A percentile compares a stretch with the other conserved stretches of the same genome.
These are phyloP conservation scores for Dictyophora rubrovolvata DNA, from an alignment of 768 basidiomycete species.

Conservation along the genomic window DNA sequence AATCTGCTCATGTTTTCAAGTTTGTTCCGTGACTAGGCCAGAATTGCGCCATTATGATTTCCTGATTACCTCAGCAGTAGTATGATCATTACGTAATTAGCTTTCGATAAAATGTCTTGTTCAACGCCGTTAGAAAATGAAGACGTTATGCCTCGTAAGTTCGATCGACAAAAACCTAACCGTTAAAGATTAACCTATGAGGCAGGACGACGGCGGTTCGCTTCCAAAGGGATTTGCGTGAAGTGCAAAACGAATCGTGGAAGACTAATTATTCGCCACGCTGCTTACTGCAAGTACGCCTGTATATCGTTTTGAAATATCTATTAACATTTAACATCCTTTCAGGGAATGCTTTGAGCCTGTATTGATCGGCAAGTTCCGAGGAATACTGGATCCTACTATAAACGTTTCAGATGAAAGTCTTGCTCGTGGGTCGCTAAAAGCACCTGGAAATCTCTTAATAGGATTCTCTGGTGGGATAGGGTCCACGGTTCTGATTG, in stretches of 20 bases:
- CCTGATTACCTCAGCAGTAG: background rate
- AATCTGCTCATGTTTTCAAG: background rate
- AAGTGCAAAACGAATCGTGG: conserved; percentile 60
- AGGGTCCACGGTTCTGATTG: conserved; percentile 62
- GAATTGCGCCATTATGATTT: conserved; percentile 1
- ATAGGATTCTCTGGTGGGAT: conserved; percentile 74
- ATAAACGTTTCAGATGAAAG: conserved; percentile 49
- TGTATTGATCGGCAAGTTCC: conserved; percentile 53
- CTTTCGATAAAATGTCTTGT: conserved; percentile 25
- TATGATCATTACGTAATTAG: background rate
- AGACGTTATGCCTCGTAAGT: conserved; percentile 64
- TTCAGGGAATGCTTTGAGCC: conserved; percentile 57
- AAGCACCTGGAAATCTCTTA: conserved; percentile 57
- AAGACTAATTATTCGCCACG: conserved; percentile 65
- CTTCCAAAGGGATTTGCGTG: conserved; percentile 57
- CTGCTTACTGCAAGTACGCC: conserved; percentile 75
- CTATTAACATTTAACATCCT: conserved; percentile 1
- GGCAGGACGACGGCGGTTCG: conserved; percentile 55
- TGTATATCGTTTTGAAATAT: background rate
- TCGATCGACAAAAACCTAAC: background rate
- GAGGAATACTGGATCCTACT: conserved; percentile 50
- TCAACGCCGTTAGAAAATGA: conserved; percentile 51
- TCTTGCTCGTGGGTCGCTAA: conserved; percentile 44
- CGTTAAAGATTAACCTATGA: background rate
- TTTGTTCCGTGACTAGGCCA: background rate